Percentiles rank a stretch among this genome's conserved stretches.
These are phyloP conservation scores for Pogostemon cablin DNA, from an alignment of 257 asterid species.

Conservation along the genomic window DNA sequence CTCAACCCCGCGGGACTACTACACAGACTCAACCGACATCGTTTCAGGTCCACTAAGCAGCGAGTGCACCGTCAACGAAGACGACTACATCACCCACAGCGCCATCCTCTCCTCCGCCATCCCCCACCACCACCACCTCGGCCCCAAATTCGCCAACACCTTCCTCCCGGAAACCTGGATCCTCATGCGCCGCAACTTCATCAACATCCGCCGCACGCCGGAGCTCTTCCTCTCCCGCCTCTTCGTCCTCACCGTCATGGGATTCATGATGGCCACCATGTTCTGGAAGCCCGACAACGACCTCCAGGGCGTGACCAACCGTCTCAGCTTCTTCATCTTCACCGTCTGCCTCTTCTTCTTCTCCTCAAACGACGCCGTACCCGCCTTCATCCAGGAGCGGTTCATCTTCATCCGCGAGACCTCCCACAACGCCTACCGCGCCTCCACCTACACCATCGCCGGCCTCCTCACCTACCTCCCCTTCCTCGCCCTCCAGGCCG, in stretches of 20 bases:
- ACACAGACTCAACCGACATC: conserved; percentile 61
- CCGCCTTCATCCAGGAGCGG: conserved; percentile 90
- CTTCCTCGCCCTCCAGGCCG: conserved; percentile 75
- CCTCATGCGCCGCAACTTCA: conserved; percentile 77
- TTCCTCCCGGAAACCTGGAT: conserved; percentile 74
- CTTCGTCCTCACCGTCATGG: conserved; percentile 76
- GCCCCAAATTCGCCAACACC: conserved; percentile 69
- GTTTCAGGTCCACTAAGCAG: conserved; percentile 69
- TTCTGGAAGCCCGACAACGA: conserved; percentile 53
- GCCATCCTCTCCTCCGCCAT: conserved; percentile 28
- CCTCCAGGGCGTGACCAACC: conserved; percentile 71
- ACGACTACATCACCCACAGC: conserved; percentile 69
- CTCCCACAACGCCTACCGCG: conserved; percentile 82
- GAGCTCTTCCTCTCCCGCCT: conserved; percentile 86
- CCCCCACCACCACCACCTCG: conserved; percentile 36
- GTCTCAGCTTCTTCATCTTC: conserved; percentile 79
- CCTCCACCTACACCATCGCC: conserved; percentile 86
- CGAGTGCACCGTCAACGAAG: conserved; percentile 73
- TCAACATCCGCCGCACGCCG: conserved; percentile 77
- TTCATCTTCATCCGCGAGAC: conserved; percentile 78
- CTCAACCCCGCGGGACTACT: conserved; percentile 48
- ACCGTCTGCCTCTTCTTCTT: conserved; percentile 82
- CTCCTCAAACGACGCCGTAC: conserved; percentile 91
- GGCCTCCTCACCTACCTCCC: conserved; percentile 83
- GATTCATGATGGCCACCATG: conserved; percentile 91